A percentile compares a stretch with the other conserved stretches of the same genome.
These are phyloP conservation scores for Letharia columbiana DNA, from an alignment of 495 filamentous ascomycete genomes.

Conservation along the genomic window DNA sequence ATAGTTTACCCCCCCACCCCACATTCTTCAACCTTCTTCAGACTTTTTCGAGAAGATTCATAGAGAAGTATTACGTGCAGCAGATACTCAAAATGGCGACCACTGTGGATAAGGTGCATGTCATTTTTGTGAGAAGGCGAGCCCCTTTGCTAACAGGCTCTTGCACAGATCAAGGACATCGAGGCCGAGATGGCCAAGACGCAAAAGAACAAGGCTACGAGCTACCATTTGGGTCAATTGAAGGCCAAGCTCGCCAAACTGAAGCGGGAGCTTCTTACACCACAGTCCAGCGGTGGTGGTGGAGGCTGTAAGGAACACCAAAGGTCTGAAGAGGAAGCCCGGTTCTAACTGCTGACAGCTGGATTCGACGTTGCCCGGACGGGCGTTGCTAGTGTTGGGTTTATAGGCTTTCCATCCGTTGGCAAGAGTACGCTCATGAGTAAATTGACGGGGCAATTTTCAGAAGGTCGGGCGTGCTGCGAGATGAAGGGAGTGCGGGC, in stretches of 20 bases:
- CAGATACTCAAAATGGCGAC: conserved; percentile 66
- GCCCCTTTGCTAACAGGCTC: conserved; percentile 13
- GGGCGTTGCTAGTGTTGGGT: conserved; percentile 81
- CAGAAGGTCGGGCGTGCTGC: conserved; percentile 51
- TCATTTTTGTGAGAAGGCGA: conserved; percentile 16
- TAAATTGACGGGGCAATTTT: conserved; percentile 88
- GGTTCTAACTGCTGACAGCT: conserved; percentile 35
- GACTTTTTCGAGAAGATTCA: neutral
- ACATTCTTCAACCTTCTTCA: neutral
- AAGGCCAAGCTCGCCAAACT: conserved; percentile 98
- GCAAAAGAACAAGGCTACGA: conserved; percentile 97
- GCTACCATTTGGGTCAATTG: conserved; percentile 77
- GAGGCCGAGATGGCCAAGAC: conserved; percentile 75
- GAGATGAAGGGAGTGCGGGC: neutral
- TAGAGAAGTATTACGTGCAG: neutral
- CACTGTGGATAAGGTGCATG: conserved; percentile 83
- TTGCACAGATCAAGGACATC: conserved; percentile 83
- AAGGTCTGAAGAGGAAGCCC: neutral
- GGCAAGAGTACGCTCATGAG: conserved; percentile 98
- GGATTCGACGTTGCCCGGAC: conserved; percentile 98
- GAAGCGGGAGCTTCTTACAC: conserved; percentile 90
- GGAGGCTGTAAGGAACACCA: conserved; percentile 52
- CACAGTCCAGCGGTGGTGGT: conserved; percentile 69
- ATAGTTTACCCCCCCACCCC: neutral
- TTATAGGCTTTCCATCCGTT: conserved; percentile 85